Base-by-base conservation (phyloP, 441 rosid species). In the Caryocar brasiliense region DNA sequence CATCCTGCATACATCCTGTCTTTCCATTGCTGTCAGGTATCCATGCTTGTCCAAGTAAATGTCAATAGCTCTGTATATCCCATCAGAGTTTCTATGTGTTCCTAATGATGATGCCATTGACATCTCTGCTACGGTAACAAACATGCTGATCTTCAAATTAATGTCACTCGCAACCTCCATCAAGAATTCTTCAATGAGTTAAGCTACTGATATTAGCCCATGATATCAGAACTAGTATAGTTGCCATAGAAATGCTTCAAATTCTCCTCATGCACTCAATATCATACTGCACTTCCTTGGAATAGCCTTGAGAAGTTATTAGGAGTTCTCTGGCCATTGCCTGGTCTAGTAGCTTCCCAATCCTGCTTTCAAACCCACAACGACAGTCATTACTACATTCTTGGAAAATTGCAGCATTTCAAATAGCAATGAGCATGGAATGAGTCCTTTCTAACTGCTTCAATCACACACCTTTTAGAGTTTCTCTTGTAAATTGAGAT, bases 311-410 rank as follows among this genome's bases (percentile, higher is more conserved):
- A 36, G 68, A 70, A 6, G 73, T 83, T 50, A 77, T 71, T 45
- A 78, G 5, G 19, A 86, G 82, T 47, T 86, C 95, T 47, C 62
- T 70, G 1, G 62, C 74, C 9, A 66, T 76, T 26, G 89, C 94
- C 57, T 66, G 71, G 13, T 86, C 83, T 1, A 89, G 82, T 42
- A 83, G 95, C 43, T 66, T 79, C 29, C 96, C 89, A 3, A 90
- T 77, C 76, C 87, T 72, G 21, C 15, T 56, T 78, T 86, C 95
- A 1, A 80, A 68, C 34, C 96, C 92, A 52, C 67, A 62, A 62
- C 70, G 67, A 43, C 95, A 80, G 33, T 55, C 74, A 7, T 38
- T 20, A 53, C 80, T 72, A 13, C 78, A 81, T 45, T 76, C 86
- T 32, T 82, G 57, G 17, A 36, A 50, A 18, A 64, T 68, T 11